Evolutionary conservation across 805 yeast species (phyloP), one percentile per base, ranked within the genome.

Genomic region (Ogataea degrootiae): DNA sequence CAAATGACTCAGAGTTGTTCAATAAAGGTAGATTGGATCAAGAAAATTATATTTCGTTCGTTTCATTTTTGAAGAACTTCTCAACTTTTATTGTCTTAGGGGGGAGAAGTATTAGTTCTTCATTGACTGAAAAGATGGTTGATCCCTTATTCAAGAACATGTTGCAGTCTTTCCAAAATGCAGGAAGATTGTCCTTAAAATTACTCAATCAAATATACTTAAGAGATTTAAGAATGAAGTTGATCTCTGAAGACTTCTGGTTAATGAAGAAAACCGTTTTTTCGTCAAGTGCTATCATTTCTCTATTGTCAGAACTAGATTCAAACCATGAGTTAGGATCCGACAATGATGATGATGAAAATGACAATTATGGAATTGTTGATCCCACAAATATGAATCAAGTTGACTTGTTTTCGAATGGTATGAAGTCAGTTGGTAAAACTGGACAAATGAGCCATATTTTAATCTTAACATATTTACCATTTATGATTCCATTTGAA

Each of bases 401-500:
- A 14, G 42, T 52, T 11, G 58, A 56, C 41, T 37, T 50, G 31
- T 50, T 48, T 31, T 29, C 48, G 4, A 17, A 16, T 8, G 49
- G 38, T 11, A 46, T 48, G 9, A 52, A 53, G 29, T 8, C 52
- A n/a, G 49, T 47, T 43, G 52, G 54, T n/a, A 49, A 44, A 36
- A 45, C 42, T 11, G 50, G 56, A 15, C 50, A 52, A 19, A 40
- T 51, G 5, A 60, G 62, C 83, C 6, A 71, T 80, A 42, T 72
- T 71, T 12, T 75, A 72, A 46, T 91, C 0, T 71, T 87, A 41
- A 70, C 76, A 1, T 75, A 79, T 43, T 69, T 83, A 3, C 97
- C 98, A 3, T 92, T 87, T 60, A 84, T 90, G 68, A 72, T 92
- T 6, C 80, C 87, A 0, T 92, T 92, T 63, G 74, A 76, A 22